phyloP scores from a whole-genome alignment of 306 rosid species.

The Gleditsia sinensis region DNA sequence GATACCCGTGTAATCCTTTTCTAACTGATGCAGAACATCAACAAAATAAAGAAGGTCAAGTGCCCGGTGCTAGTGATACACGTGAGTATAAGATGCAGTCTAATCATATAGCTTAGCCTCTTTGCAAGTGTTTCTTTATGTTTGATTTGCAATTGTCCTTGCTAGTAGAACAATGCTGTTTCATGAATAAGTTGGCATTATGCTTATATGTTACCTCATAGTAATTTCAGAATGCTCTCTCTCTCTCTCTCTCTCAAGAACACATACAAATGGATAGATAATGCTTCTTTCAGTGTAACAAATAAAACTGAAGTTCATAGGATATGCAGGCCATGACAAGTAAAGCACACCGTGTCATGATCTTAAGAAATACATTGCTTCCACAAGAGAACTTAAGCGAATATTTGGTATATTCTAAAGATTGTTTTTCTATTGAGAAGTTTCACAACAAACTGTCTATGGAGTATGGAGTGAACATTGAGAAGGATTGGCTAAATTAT shows the following conservation, averaged over 20 bases:
- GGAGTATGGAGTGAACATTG: background rate
- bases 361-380: background rate
- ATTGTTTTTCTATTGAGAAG: background rate
- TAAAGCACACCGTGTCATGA: background rate
- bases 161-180: background rate
- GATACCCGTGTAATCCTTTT: slow-evolving; percentile 13
- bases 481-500: slow-evolving; percentile 34
- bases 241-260: background rate
- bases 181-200: background rate
- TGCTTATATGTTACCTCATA: background rate
- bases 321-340: background rate
- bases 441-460: no score
- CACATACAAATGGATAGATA: background rate
- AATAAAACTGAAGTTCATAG: background rate
- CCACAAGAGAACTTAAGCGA: background rate
- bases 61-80: slow-evolving; percentile 97
- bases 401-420: background rate
- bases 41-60: slow-evolving; percentile 94
- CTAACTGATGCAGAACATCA: slow-evolving; percentile 71
- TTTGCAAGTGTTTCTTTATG: background rate
- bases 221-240: background rate
- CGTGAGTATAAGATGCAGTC: slow-evolving; percentile 60
- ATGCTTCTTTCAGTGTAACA: background rate
- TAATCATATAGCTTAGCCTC: slow-evolving; percentile 2
- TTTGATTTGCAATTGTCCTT: background rate